phyloP scores from a whole-genome alignment of 2,329 filamentous ascomycete genomes.

The Nannizzia gypsea region DNA sequence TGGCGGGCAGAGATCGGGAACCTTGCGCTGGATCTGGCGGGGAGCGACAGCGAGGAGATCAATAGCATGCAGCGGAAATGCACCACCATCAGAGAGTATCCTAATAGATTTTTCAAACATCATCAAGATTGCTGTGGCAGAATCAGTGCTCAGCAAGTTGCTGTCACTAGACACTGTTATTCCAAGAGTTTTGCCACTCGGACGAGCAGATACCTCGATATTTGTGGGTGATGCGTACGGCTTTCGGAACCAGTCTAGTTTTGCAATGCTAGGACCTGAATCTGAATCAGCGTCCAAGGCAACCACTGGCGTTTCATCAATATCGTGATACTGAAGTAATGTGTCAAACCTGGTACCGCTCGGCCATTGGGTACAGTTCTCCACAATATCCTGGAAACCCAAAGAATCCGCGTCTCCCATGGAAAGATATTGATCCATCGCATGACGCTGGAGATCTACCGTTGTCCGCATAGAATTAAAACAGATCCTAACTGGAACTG shows the following conservation, averaged over 20 bases:
- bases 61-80: background rate
- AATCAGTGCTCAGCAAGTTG: background rate
- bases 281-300: background rate
- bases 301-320: conserved; percentile 10
- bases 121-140: background rate
- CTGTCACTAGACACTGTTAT: conserved; percentile 7
- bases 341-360: background rate
- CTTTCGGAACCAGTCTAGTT: conserved; percentile 10
- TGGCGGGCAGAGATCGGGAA: conserved; percentile 6
- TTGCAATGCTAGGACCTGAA: background rate
- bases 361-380: conserved; percentile 5
- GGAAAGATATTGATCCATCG: conserved; percentile 38
- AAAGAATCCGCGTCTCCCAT: conserved; percentile 4
- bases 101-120: conserved; percentile 5
- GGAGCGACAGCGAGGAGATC: background rate
- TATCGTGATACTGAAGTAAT: conserved; percentile 11
- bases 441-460: conserved; percentile 34
- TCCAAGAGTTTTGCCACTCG: conserved; percentile 1
- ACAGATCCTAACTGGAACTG: conserved; percentile 45
- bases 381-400: conserved; percentile 6
- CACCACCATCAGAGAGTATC: background rate
- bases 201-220: conserved; percentile 9
- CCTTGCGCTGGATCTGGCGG: background rate
- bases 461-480: conserved; percentile 37
- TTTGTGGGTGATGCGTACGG: conserved; percentile 8